Conservation (phyloP, 192 early-diverging fungal species). For the Allomyces javanicus region DNA sequence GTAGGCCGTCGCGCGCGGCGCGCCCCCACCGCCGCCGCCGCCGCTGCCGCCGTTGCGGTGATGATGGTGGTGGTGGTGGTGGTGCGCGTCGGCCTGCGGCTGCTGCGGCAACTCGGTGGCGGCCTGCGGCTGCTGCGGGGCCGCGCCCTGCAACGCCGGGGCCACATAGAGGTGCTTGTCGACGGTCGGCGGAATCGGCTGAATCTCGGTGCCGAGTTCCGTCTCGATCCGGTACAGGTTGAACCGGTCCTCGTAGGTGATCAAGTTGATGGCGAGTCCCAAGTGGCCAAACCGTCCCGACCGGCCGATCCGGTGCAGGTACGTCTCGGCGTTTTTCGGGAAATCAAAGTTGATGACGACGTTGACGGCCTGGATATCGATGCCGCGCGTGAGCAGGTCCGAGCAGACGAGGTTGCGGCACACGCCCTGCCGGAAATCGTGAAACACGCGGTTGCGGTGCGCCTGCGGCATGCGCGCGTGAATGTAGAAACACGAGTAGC, state of each 20-base stretch:
- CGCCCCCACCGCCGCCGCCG: neutral
- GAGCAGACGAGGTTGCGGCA: slow-evolving; percentile 96
- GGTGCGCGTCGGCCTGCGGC: neutral
- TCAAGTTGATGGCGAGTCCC: slow-evolving; percentile 92
- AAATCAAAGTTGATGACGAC: slow-evolving; percentile 99
- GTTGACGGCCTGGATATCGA: slow-evolving; percentile 98
- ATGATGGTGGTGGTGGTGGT: neutral
- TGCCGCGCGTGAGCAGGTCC: slow-evolving; percentile 91
- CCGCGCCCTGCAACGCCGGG: slow-evolving; percentile 46
- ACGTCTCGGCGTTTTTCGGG: slow-evolving; percentile 97
- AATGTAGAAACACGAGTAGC: slow-evolving; percentile 98
- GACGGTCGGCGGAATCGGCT: slow-evolving; percentile 90
- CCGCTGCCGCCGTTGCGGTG: neutral
- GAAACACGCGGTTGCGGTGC: slow-evolving; percentile 97
- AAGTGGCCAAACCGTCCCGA: slow-evolving; percentile 91
- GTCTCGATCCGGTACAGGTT: slow-evolving; percentile 97
- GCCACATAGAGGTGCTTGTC: slow-evolving; percentile 81
- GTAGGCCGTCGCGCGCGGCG: no score
- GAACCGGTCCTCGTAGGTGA: slow-evolving; percentile 93
- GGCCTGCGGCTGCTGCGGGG: slow-evolving; percentile 27
- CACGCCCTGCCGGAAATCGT: slow-evolving; percentile 95
- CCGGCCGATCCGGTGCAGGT: slow-evolving; percentile 95
- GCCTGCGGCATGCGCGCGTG: slow-evolving; percentile 96
- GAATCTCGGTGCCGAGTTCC: slow-evolving; percentile 94
- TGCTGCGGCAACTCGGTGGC: neutral